These are phyloP conservation scores for Ganoderma meredithae DNA, from an alignment of 1,284 basidiomycete genomes.

Conservation along the genomic window DNA sequence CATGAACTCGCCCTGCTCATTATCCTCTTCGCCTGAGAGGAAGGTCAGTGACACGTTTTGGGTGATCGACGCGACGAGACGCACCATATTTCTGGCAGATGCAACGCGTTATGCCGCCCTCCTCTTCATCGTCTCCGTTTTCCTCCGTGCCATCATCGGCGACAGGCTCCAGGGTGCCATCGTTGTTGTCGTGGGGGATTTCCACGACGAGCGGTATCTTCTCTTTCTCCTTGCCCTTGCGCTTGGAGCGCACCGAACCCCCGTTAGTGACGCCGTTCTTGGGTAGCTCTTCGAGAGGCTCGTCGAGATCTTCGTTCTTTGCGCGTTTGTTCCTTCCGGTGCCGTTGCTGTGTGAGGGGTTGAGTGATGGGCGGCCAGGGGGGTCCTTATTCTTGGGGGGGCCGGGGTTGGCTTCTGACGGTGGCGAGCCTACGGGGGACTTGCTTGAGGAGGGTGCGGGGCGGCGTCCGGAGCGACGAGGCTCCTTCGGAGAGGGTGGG, in stretches of 20 bases:
- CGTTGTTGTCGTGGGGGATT: conserved; percentile 41
- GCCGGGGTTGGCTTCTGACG: conserved; percentile 52
- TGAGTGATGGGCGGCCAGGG: conserved; percentile 51
- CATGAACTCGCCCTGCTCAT: conserved; percentile 91
- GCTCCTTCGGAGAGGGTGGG: conserved; percentile 77
- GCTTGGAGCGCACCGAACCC: conserved; percentile 55
- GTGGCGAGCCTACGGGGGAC: conserved; percentile 73
- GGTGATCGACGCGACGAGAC: conserved; percentile 42
- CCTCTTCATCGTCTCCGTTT: conserved; percentile 74
- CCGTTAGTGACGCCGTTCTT: conserved; percentile 53
- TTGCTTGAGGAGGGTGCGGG: conserved; percentile 74
- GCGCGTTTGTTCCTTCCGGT: conserved; percentile 59
- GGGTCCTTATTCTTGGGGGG: conserved; percentile 46
- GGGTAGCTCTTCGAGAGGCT: conserved; percentile 57
- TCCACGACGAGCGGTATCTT: conserved; percentile 45
- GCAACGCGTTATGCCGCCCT: conserved; percentile 90
- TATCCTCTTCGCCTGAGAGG: conserved; percentile 54
- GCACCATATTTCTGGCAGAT: conserved; percentile 90
- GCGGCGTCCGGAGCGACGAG: conserved; percentile 76
- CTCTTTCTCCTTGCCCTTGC: conserved; percentile 67
- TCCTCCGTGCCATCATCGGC: conserved; percentile 47
- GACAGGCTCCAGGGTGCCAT: conserved; percentile 37
- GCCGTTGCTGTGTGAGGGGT: conserved; percentile 51
- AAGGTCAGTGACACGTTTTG: conserved; percentile 23
- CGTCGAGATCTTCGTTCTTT: conserved; percentile 79